These are phyloP conservation scores for Smittium culicis DNA, from an alignment of 371 early-diverging fungal genomes.

Conservation along the genomic window DNA sequence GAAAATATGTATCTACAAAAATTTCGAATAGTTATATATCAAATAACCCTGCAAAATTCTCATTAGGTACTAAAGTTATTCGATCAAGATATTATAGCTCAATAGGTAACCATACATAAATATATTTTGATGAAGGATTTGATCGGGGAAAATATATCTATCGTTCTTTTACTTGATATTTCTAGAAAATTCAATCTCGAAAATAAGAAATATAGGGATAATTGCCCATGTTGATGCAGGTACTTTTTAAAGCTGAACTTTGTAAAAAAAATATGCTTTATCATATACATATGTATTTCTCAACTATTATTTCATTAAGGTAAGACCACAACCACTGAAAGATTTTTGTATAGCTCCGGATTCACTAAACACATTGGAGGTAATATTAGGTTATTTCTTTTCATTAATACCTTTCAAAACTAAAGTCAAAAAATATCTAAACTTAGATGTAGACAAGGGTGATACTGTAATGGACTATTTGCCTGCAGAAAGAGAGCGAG, in stretches of 20 bases:
- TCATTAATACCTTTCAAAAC: neutral
- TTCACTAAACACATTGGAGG: slow-evolving; percentile 54
- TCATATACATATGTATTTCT: slow-evolving; percentile 29
- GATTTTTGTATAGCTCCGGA: slow-evolving; percentile 91
- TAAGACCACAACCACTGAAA: slow-evolving; percentile 93
- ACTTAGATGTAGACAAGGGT: slow-evolving; percentile 71
- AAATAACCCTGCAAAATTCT: too few relatives aligned
- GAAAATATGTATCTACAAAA: too few relatives aligned
- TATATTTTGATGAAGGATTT: too few relatives aligned
- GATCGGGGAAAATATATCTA: too few relatives aligned
- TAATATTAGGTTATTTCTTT: slow-evolving; percentile 40
- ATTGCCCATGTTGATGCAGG: slow-evolving; percentile 93
- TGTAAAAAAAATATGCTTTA: neutral
- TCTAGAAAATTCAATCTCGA: neutral
- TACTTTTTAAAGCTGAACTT: neutral
- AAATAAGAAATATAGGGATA: slow-evolving; percentile 66
- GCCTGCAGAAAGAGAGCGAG: slow-evolving; percentile 76
- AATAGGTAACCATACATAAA: too few relatives aligned
- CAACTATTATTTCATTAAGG: slow-evolving; percentile 27
- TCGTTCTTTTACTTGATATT: neutral
- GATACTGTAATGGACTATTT: slow-evolving; percentile 91
- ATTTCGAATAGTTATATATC: too few relatives aligned
- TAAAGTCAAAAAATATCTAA: neutral
- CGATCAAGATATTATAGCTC: too few relatives aligned
- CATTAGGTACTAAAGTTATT: too few relatives aligned